Evolutionary conservation across 495 filamentous ascomycete species (phyloP), one percentile per base, ranked within the genome.

Genomic region (Penicillium manginii): DNA sequence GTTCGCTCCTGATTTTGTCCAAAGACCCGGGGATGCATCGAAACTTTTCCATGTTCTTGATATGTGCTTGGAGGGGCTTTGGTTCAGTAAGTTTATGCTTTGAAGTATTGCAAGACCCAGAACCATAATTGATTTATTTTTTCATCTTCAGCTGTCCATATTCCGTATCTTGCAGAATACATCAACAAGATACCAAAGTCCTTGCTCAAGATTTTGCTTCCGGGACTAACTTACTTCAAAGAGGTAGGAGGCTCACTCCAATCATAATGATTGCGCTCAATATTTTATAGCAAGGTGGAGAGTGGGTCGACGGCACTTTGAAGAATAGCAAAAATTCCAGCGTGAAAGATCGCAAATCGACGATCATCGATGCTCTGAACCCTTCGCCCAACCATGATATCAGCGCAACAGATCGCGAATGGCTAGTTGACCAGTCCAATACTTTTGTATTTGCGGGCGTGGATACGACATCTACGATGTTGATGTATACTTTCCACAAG

Each of bases 401-500:
- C 21, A 29, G 45, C 15, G 21, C 21, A 9, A 12, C 19, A n/a
- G 45, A 47, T 26, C 45, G 45, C 11, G 18, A 22, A 14, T 47
- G 45, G 45, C 45, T 47, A 7, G 26, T 47, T 47, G 45, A 47
- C 21, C 45, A 47, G 10, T 19, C 18, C 45, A 47, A 47, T 26
- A 26, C 22, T 2, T 47, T 47, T 26, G 45, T 47, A 5, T 47
- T 47, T 47, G 45, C 45, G 11, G 45, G 45, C 0, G 45, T 47
- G 19, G 45, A 47, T 26, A 47, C 45, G 15, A 47, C 45, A 12
- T 47, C 45, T 23, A 47, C 45, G 19, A 47, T 47, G 45, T 26
- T 47, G n/a, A 47, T 47, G 45, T 47, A 47, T 15, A 47, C 45
- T 47, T 47, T 47, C 14, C 45, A 47, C 22, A 47, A 47, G 22